phyloP scores from a whole-genome alignment of 805 yeast genomes.

The Saccharomycopsis fibuligera region DNA sequence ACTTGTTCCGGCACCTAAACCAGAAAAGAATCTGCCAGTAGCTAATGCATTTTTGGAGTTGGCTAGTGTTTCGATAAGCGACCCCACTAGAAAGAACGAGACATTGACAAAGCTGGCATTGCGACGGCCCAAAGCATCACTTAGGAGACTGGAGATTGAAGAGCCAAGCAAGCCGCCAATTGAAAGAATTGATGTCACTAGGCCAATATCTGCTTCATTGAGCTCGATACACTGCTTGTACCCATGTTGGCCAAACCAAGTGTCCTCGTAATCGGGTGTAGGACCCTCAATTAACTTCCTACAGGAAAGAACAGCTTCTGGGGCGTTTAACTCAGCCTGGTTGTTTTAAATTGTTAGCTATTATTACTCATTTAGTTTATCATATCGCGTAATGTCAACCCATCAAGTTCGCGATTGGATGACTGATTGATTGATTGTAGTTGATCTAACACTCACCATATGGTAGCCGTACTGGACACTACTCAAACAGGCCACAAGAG shows the following conservation, averaged over 20 bases:
- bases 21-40: conserved; percentile 71
- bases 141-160: conserved; percentile 55
- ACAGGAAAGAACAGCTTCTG: conserved; percentile 67
- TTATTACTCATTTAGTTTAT: not conserved
- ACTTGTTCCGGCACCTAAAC: conserved; percentile 82
- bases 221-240: conserved; percentile 46
- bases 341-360: not conserved
- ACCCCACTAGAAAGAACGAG: conserved; percentile 51
- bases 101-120: conserved; percentile 46
- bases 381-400: not conserved
- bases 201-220: conserved; percentile 53
- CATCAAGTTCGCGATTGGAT: too few relatives aligned
- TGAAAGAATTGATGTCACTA: conserved; percentile 71
- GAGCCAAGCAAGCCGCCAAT: conserved; percentile 86
- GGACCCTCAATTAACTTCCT: conserved; percentile 24
- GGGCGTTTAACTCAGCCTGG: conserved; percentile 83
- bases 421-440: too few relatives aligned
- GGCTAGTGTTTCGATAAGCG: conserved; percentile 50
- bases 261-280: conserved; percentile 25
- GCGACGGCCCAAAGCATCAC: conserved; percentile 61
- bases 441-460: conserved; percentile 36
- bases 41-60: conserved; percentile 38
- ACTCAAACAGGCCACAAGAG: conserved; percentile 62
- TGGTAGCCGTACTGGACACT: conserved; percentile 91
- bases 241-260: conserved; percentile 33